Conservation (phyloP, 352 stramenopile species). For the Globisporangium solare region DNA sequence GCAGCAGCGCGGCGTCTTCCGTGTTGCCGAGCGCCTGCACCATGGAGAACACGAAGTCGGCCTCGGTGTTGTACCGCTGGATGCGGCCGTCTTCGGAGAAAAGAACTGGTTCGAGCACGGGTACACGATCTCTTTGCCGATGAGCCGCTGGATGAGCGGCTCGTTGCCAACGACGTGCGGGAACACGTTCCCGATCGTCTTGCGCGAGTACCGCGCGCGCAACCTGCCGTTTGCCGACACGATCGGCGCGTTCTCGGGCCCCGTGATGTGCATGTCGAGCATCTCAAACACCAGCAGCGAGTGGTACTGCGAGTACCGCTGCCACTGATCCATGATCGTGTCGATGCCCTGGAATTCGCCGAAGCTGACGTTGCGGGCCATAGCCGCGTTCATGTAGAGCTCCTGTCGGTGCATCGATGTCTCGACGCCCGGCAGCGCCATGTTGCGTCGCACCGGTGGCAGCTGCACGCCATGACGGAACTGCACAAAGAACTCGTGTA, state of each 20-base stretch:
- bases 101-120: conserved; percentile 34
- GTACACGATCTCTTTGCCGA: conserved; percentile 36
- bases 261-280: conserved; percentile 9
- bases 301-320: conserved; percentile 15
- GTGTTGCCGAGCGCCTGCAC: conserved; percentile 30
- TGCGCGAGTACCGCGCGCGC: conserved; percentile 36
- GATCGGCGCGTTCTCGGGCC: conserved; percentile 16
- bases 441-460: neutral
- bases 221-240: conserved; percentile 23
- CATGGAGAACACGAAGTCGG: conserved; percentile 29
- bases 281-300: conserved; percentile 9
- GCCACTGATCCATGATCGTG: conserved; percentile 17
- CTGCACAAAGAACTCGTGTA: conserved; percentile 17
- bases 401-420: conserved; percentile 5
- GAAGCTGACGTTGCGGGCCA: conserved; percentile 14
- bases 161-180: conserved; percentile 29
- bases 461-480: conserved; percentile 12
- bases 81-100: conserved; percentile 26
- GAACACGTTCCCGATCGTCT: conserved; percentile 42
- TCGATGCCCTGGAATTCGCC: conserved; percentile 10
- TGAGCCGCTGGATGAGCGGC: conserved; percentile 33
- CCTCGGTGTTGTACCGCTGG: conserved; percentile 24
- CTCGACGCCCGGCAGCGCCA: neutral
- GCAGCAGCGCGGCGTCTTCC: conserved; percentile 27
- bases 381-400: conserved; percentile 7